A percentile compares a stretch with the other conserved stretches of the same genome.
Evolutionary conservation across 2,329 filamentous ascomycete species (phyloP).

Genomic region (Zarea fungicola): DNA sequence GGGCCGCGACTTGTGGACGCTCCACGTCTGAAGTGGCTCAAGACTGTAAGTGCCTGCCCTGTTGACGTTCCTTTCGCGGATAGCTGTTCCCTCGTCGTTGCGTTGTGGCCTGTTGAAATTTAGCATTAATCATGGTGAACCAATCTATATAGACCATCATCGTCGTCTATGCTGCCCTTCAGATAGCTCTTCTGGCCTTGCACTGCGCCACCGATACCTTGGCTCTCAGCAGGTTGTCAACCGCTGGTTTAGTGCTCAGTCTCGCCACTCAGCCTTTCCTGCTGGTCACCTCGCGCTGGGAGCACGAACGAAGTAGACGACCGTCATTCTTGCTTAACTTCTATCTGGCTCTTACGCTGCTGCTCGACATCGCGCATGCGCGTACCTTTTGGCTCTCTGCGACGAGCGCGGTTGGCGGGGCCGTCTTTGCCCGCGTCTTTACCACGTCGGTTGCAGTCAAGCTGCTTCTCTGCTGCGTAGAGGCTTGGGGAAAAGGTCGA

Average conservation of each 20-base stretch:
- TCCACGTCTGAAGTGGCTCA: too few species aligned
- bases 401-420: slow-evolving; percentile 12
- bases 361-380: slow-evolving; percentile 36
- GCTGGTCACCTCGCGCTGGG: slow-evolving; percentile 24
- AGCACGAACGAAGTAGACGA: slow-evolving; percentile 21
- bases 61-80: too few species aligned
- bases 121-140: too few species aligned
- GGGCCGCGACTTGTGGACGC: neutral
- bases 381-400: slow-evolving; percentile 33
- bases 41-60: too few species aligned
- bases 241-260: neutral
- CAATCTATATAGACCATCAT: too few species aligned
- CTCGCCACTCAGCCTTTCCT: slow-evolving; percentile 17
- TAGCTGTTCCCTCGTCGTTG: too few species aligned
- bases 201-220: too few species aligned
- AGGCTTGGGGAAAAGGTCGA: slow-evolving; percentile 29
- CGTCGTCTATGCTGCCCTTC: too few species aligned
- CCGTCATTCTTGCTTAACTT: slow-evolving; percentile 36
- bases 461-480: slow-evolving; percentile 28
- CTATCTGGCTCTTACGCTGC: slow-evolving; percentile 34
- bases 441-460: slow-evolving; percentile 28
- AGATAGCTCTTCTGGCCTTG: too few species aligned
- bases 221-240: neutral
- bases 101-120: too few species aligned
- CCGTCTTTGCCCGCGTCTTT: slow-evolving; percentile 25